Evolutionary conservation across 345 rosid species (phyloP).

Genomic region (Melastoma malabathricum): DNA sequence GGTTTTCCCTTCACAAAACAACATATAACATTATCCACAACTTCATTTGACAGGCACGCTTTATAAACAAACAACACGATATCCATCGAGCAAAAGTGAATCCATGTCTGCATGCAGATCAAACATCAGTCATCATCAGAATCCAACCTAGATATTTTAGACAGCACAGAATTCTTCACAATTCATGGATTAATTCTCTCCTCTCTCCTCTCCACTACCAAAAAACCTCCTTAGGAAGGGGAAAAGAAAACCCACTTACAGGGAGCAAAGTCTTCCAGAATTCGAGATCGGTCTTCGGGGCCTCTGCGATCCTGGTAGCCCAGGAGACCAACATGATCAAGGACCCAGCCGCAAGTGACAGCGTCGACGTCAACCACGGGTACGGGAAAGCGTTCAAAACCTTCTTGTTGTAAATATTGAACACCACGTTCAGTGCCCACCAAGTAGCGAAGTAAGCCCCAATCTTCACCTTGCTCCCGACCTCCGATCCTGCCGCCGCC

Average conservation of each 20-base stretch:
- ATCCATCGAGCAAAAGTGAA: too few relatives aligned
- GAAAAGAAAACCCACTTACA: slow-evolving; percentile 35
- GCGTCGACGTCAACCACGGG: slow-evolving; percentile 95
- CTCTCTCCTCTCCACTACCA: slow-evolving; percentile 6
- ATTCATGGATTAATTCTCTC: neutral
- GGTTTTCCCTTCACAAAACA: too few relatives aligned
- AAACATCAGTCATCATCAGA: too few relatives aligned
- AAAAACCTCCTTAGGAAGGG: slow-evolving; percentile 12
- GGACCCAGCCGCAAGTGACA: slow-evolving; percentile 90
- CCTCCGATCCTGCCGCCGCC: slow-evolving; percentile 29
- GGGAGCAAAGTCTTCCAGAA: slow-evolving; percentile 96
- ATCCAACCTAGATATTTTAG: too few relatives aligned
- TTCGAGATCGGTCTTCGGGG: slow-evolving; percentile 83
- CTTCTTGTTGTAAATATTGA: slow-evolving; percentile 95
- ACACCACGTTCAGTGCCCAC: slow-evolving; percentile 97
- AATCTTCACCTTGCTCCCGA: slow-evolving; percentile 51
- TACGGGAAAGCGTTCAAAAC: slow-evolving; percentile 90
- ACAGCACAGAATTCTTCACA: neutral
- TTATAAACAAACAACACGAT: too few relatives aligned
- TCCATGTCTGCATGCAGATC: too few relatives aligned
- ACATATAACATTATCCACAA: too few relatives aligned
- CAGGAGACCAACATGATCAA: slow-evolving; percentile 95
- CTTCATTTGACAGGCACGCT: too few relatives aligned
- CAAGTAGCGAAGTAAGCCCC: slow-evolving; percentile 88
- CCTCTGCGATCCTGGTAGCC: slow-evolving; percentile 72